Evolutionary conservation across 2,329 filamentous ascomycete species (phyloP), one percentile per base, ranked within the genome.

Genomic region (Sporothrix mexicana): DNA sequence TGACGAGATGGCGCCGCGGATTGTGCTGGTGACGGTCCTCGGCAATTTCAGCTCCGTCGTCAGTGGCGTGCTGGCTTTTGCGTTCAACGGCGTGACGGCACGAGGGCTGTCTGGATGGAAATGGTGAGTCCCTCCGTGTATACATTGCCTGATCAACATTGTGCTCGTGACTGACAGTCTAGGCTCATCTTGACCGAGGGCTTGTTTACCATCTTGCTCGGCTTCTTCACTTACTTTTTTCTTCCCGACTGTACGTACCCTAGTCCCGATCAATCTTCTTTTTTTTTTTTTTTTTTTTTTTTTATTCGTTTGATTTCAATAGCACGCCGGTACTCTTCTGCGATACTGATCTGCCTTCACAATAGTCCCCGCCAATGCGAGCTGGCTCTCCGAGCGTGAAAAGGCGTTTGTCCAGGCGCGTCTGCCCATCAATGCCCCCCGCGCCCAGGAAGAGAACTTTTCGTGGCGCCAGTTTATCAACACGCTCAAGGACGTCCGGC

Each of bases 191-290:
- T 84, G 4, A 77, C 79, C 9, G 85, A 88, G 77, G 85, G 85
- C 3, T 77, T 85, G 41, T 78, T 81, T 8, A 88, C 86, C 0
- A 79, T 87, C 10, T 64, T 85, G 1, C 70, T 85, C 0, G 84
- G 86, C 10, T 76, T 85, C 5, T 77, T 82, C 5, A 82, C 88
- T 10, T 87, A 84, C 79, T 87, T 89, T 70, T 70, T 86, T 0
- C 79, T 89, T 0, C 87, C 87, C 0, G 86, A 89, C 74, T 87
- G 84, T 85, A 76, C 76, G 81, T 71, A 9, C 36, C 17, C 17
- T 1, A n/a, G 23, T 53, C 49, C 20, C n/a, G n/a, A n/a, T n/a
- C n/a, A n/a, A n/a, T n/a, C n/a, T n/a, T n/a, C n/a, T n/a, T n/a
- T n/a, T n/a, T n/a, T n/a, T n/a, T n/a, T n/a, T n/a, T n/a, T n/a